These are phyloP conservation scores for Carnegiea gigantea DNA, from an alignment of 179 eudicot species.

Conservation along the genomic window DNA sequence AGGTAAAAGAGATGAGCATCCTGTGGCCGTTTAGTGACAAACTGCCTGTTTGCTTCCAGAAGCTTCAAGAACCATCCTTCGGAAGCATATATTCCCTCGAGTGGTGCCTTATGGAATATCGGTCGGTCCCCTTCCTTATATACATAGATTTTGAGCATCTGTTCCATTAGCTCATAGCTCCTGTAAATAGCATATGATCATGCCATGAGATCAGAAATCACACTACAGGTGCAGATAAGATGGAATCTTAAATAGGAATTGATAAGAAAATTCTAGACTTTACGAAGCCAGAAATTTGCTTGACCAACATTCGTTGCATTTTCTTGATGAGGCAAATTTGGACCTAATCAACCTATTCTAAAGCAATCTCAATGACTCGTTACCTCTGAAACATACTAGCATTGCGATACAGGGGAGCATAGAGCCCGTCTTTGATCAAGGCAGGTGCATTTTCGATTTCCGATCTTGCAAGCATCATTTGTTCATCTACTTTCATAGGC, in stretches of 20 bases:
- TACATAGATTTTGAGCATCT: constrained; percentile 55
- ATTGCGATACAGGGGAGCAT: constrained; percentile 64
- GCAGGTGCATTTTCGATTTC: constrained; percentile 53
- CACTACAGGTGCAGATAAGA: too few species aligned
- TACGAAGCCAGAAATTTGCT: not conserved
- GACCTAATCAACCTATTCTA: not conserved
- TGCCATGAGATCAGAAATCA: too few species aligned
- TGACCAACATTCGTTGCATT: too few species aligned
- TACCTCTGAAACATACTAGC: constrained; percentile 69
- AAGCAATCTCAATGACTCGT: not conserved
- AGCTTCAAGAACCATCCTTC: constrained; percentile 71
- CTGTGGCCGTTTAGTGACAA: constrained; percentile 40
- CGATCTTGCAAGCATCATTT: constrained; percentile 47
- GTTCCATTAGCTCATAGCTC: constrained; percentile 58
- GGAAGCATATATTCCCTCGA: constrained; percentile 57
- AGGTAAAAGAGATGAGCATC: constrained; percentile 60
- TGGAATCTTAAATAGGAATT: too few species aligned
- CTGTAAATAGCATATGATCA: constrained; percentile 22
- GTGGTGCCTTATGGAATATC: constrained; percentile 50
- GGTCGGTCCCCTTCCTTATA: constrained; percentile 56
- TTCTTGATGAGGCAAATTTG: not conserved
- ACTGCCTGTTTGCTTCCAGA: constrained; percentile 44
- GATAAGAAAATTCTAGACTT: too few species aligned
- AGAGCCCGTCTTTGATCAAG: constrained; percentile 36
- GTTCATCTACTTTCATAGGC: constrained; percentile 52